Base-by-base conservation (phyloP, 768 basidiomycete species). In the Tulasnella sp. region DNA sequence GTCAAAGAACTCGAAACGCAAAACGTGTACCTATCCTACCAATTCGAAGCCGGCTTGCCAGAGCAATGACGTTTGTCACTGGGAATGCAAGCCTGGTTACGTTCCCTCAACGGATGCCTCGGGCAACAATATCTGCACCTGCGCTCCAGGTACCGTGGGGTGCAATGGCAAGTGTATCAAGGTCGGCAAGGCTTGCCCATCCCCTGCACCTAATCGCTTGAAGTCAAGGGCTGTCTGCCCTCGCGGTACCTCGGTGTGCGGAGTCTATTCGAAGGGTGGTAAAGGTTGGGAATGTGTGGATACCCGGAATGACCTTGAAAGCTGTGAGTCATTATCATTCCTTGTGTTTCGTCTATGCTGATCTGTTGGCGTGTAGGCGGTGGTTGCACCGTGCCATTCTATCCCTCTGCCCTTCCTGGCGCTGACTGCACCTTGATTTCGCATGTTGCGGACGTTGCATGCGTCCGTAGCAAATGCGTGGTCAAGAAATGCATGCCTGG, bases 221-320 rank as follows among this genome's bases (percentile, higher is more conserved):
- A 39, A 39, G 36, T 11, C 36, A 17, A 39, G 36, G 36, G 41
- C 41, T n/a, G 27, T 9, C 41, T 56, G 54, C 40, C 42, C 54
- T 15, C 19, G 39, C 40, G 54, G 54, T 4, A 42, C 19, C 37
- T 42, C 54, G 3, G 42, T 29, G 37, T 56, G 54, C 29, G 54
- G 54, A 5, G 41, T 34, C 6, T 43, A 43, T 45, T 31, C 27
- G 5, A 29, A 25, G 11, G 54, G 54, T 4, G 42, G 8, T 5
- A 42, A 43, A 39, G 37, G 40, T 3, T 57, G 43, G 42, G 56
- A 57, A 46, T 57, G 56, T 32, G 32, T 57, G 17, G 56, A 57
- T 46, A 49, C 45, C 9, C 41, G 42, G 25, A 19, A 29, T 4
- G 32, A 45, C 15, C 56, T 57, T 23, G 56, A 57, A 36, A 57